Percentiles rank a stretch among this genome's conserved stretches.
Conservation (phyloP, 2,329 filamentous ascomycete species). For the Penicillium sp. region DNA sequence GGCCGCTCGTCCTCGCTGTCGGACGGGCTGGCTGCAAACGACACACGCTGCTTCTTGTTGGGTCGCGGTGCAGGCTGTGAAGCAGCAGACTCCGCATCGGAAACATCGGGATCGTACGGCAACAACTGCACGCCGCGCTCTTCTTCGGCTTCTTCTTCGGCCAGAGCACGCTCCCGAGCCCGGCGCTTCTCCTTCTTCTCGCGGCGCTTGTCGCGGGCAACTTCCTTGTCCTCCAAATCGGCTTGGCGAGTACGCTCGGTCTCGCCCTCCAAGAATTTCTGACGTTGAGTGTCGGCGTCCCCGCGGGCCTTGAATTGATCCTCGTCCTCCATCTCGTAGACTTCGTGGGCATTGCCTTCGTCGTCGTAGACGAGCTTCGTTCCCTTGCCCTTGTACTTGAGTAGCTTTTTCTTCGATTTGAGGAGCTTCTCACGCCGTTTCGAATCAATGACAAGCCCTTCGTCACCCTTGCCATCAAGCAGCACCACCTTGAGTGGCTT, state of each 20-base stretch:
- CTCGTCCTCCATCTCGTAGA: slow-evolving; percentile 86
- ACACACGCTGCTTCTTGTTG: slow-evolving; percentile 40
- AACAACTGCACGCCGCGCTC: slow-evolving; percentile 17
- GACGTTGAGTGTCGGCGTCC: slow-evolving; percentile 66
- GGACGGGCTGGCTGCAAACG: slow-evolving; percentile 27
- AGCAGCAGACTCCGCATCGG: slow-evolving; percentile 17
- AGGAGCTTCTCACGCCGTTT: slow-evolving; percentile 95
- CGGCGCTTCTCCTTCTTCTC: slow-evolving; percentile 46
- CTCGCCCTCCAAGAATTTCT: slow-evolving; percentile 72
- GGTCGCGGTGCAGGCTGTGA: slow-evolving; percentile 26
- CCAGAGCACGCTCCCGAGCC: slow-evolving; percentile 35
- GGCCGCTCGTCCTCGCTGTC: slow-evolving; percentile 25
- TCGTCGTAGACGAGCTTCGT: slow-evolving; percentile 88
- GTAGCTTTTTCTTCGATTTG: slow-evolving; percentile 86
- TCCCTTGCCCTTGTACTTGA: slow-evolving; percentile 82
- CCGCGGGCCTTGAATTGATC: slow-evolving; percentile 71
- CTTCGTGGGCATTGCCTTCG: slow-evolving; percentile 73
- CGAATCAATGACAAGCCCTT: slow-evolving; percentile 79
- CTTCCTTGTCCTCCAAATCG: slow-evolving; percentile 75
- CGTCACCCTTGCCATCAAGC: slow-evolving; percentile 51
- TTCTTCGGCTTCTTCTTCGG: slow-evolving; percentile 29
- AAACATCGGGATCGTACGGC: slow-evolving; percentile 18
- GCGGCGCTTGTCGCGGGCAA: slow-evolving; percentile 65
- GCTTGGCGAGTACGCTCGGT: slow-evolving; percentile 63
- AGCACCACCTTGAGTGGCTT: slow-evolving; percentile 39